Evolutionary conservation across 2,329 filamentous ascomycete species (phyloP).

Genomic region (Colletotrichum destructivum): DNA sequence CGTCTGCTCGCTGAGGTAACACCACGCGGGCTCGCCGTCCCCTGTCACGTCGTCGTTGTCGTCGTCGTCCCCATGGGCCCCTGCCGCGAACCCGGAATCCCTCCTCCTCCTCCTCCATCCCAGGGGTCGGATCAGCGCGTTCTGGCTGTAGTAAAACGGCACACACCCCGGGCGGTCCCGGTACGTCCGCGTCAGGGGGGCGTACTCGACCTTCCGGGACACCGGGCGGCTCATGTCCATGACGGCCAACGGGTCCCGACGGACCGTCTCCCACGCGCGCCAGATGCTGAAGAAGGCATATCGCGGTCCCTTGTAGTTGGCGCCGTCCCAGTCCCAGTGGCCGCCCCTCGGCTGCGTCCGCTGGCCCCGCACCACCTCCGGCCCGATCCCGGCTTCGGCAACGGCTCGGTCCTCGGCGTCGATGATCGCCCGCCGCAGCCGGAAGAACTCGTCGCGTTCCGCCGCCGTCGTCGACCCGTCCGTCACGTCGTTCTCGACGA

Average conservation of each 20-base stretch:
- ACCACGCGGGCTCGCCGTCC: slow-evolving; percentile 3
- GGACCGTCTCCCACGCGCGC: slow-evolving; percentile 23
- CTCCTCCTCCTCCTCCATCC: neutral
- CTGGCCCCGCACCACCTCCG: slow-evolving; percentile 5
- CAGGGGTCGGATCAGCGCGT: slow-evolving; percentile 12
- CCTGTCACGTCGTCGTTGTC: neutral
- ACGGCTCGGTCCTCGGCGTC: slow-evolving; percentile 21
- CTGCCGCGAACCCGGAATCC: slow-evolving; percentile 15
- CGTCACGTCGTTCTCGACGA: neutral
- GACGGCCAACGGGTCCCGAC: slow-evolving; percentile 27
- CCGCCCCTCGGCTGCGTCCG: slow-evolving; percentile 4
- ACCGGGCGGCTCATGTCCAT: slow-evolving; percentile 28
- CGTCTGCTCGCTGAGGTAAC: slow-evolving; percentile 30
- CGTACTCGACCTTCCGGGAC: slow-evolving; percentile 13
- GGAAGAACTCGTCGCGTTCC: neutral
- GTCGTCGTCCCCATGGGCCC: neutral
- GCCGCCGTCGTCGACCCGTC: neutral
- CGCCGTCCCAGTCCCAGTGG: slow-evolving; percentile 32
- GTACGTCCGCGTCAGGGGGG: slow-evolving; percentile 29
- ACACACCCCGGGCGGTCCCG: slow-evolving; percentile 9
- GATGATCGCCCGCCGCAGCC: neutral
- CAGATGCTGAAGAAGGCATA: slow-evolving; percentile 33
- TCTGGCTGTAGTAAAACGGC: slow-evolving; percentile 32
- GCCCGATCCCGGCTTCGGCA: slow-evolving; percentile 9
- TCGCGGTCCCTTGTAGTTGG: slow-evolving; percentile 26